These are phyloP conservation scores for Cyberlindnera misumaiensis DNA, from an alignment of 805 yeast species.

Conservation along the genomic window DNA sequence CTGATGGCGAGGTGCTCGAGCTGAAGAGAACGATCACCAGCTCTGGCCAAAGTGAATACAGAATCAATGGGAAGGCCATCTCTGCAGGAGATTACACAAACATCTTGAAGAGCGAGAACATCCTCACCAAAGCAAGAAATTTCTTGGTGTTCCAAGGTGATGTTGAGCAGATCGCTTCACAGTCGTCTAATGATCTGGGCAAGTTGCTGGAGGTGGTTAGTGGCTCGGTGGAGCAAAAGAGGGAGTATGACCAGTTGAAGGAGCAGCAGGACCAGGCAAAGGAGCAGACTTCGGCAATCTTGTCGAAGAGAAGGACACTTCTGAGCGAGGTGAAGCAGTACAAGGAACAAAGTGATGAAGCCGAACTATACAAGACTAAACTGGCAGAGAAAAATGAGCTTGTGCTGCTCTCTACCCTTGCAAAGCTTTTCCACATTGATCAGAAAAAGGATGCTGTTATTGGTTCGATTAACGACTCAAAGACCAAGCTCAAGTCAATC, in stretches of 20 bases:
- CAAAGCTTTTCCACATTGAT: conserved; percentile 60
- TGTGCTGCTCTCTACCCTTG: conserved; percentile 46
- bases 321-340: conserved; percentile 74
- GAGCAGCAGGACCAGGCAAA: conserved; percentile 62
- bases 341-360: conserved; percentile 67
- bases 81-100: conserved; percentile 59
- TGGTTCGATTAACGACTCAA: conserved; percentile 22
- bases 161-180: conserved; percentile 88
- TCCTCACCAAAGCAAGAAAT: conserved; percentile 82
- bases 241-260: conserved; percentile 58
- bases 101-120: conserved; percentile 68
- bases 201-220: conserved; percentile 73
- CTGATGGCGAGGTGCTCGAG: conserved; percentile 49
- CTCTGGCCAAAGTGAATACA: conserved; percentile 60
- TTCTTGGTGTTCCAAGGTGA: conserved; percentile 96
- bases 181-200: conserved; percentile 70
- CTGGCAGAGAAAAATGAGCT: conserved; percentile 40
- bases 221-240: conserved; percentile 64
- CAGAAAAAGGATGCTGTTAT: conserved; percentile 22
- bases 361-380: conserved; percentile 55
- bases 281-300: conserved; percentile 54
- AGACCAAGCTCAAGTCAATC: conserved; percentile 25
- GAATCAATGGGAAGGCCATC: conserved; percentile 53
- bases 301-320: conserved; percentile 61
- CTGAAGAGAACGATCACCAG: conserved; percentile 56